These are phyloP conservation scores for Linaria vulgaris DNA, from an alignment of 257 asterid genomes.

Conservation along the genomic window DNA sequence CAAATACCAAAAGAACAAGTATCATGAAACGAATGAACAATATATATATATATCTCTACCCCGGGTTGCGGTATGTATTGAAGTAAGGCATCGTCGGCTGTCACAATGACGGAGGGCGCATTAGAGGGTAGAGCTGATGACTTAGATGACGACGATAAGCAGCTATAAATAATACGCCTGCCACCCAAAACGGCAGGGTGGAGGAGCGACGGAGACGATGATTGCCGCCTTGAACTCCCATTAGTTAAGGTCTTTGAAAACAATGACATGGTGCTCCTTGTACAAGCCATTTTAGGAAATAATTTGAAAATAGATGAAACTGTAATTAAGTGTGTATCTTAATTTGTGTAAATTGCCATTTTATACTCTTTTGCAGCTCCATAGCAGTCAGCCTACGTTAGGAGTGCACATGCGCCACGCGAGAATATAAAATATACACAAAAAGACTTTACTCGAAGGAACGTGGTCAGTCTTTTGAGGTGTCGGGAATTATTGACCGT, in stretches of 20 bases:
- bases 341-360: neutral
- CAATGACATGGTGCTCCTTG: conserved; percentile 19
- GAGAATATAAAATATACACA: conserved; percentile 17
- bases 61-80: conserved; percentile 23
- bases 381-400: neutral
- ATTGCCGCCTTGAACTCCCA: neutral
- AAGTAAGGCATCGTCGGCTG: conserved; percentile 22
- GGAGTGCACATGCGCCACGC: conserved; percentile 23
- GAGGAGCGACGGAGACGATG: conserved; percentile 8
- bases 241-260: conserved; percentile 11
- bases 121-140: conserved; percentile 3
- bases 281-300: conserved; percentile 21
- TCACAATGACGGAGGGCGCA: neutral
- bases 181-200: no score
- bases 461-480: neutral
- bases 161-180: neutral
- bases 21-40: neutral
- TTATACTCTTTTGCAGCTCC: neutral
- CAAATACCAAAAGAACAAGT: neutral
- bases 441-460: neutral
- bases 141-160: conserved; percentile 9
- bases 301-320: neutral
- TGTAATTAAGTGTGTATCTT: no score
- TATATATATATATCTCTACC: conserved; percentile 23
- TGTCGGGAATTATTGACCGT: no score